Evolutionary conservation across 2,329 filamentous ascomycete genomes (phyloP).

Genomic region (Lojkania enalia): DNA sequence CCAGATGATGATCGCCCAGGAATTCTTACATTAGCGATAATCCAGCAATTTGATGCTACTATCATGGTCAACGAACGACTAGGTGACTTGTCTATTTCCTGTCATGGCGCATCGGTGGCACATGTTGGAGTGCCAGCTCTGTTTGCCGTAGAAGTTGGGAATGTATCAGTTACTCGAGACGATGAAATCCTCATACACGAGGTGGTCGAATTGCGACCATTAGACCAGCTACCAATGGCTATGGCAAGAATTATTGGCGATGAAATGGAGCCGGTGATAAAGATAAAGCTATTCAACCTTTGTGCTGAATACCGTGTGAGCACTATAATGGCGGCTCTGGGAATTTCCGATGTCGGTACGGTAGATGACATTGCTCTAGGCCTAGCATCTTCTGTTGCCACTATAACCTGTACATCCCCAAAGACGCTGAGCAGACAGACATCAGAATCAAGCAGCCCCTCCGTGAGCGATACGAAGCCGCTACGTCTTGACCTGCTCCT

Average conservation of each 20-base stretch:
- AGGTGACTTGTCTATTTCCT: slow-evolving; percentile 57
- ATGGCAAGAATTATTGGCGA: slow-evolving; percentile 92
- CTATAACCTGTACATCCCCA: slow-evolving; percentile 67
- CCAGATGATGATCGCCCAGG: slow-evolving; percentile 95
- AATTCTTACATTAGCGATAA: slow-evolving; percentile 70
- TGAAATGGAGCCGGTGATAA: slow-evolving; percentile 89
- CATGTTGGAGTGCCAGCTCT: slow-evolving; percentile 84
- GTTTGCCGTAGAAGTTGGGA: slow-evolving; percentile 73
- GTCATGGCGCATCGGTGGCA: slow-evolving; percentile 34
- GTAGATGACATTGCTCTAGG: slow-evolving; percentile 72
- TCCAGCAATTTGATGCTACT: slow-evolving; percentile 65
- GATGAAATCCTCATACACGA: slow-evolving; percentile 73
- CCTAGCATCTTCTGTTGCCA: slow-evolving; percentile 78
- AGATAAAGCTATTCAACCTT: slow-evolving; percentile 82
- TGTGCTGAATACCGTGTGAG: slow-evolving; percentile 88
- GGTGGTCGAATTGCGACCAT: slow-evolving; percentile 47
- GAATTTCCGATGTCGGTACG: slow-evolving; percentile 64
- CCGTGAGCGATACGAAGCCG: slow-evolving; percentile 35
- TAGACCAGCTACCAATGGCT: slow-evolving; percentile 64
- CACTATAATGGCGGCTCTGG: slow-evolving; percentile 77
- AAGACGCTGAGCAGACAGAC: slow-evolving; percentile 39
- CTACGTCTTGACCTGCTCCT: slow-evolving; percentile 73
- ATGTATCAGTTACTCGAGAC: slow-evolving; percentile 66
- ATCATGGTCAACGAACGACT: slow-evolving; percentile 69
- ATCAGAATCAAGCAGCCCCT: slow-evolving; percentile 28